Conservation (phyloP, 768 basidiomycete genomes). For the Sporobolomyces phaffii region DNA sequence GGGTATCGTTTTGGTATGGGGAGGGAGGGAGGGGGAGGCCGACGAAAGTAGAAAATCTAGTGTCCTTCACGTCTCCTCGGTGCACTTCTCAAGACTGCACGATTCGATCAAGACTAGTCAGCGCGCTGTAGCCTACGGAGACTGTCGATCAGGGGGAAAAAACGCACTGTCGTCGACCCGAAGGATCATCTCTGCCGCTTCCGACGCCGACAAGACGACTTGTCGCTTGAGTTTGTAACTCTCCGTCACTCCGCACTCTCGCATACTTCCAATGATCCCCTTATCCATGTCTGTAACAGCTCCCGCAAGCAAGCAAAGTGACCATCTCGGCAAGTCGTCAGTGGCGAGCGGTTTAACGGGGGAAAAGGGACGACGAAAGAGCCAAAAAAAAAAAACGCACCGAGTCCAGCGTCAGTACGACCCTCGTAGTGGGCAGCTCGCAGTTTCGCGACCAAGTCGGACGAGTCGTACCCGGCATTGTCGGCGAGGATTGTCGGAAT, state of each 20-base stretch:
- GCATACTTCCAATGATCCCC: slow-evolving; percentile 82
- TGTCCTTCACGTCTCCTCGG: slow-evolving; percentile 36
- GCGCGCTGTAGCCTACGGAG: no score
- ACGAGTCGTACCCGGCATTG: slow-evolving; percentile 97
- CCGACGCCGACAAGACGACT: slow-evolving; percentile 86
- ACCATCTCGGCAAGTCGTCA: no score
- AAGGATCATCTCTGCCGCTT: slow-evolving; percentile 98
- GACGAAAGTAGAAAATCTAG: slow-evolving; percentile 4
- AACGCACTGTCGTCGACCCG: slow-evolving; percentile 67
- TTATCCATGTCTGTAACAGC: slow-evolving; percentile 69
- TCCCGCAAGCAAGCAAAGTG: no score
- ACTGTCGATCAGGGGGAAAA: neutral
- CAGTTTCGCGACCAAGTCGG: slow-evolving; percentile 80
- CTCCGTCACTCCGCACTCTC: slow-evolving; percentile 79
- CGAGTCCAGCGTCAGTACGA: slow-evolving; percentile 73
- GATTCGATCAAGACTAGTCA: neutral
- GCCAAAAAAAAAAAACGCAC: slow-evolving; percentile 50
- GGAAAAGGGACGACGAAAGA: no score
- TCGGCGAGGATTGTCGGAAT: slow-evolving; percentile 96
- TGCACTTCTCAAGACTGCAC: slow-evolving; percentile 29
- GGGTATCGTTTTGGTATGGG: neutral
- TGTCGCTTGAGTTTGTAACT: slow-evolving; percentile 96
- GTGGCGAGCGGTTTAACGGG: no score
- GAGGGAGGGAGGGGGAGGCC: neutral
- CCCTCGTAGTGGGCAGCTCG: slow-evolving; percentile 93